These are phyloP conservation scores for Polyporus arcularius DNA, from an alignment of 768 basidiomycete species.

Conservation along the genomic window DNA sequence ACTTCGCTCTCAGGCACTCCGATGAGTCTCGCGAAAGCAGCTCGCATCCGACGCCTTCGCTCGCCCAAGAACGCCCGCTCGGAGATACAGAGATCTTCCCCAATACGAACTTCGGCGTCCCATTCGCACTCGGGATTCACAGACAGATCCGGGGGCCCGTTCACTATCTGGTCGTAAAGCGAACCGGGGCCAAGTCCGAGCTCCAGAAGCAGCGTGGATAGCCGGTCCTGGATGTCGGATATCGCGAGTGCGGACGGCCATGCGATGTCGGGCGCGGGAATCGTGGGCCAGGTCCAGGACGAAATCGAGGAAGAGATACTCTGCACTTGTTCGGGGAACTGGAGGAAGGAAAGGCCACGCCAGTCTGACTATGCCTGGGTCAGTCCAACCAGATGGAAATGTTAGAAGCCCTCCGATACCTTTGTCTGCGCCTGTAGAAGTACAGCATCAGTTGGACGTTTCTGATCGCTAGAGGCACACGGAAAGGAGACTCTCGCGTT, in stretches of 20 bases:
- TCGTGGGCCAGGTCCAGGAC: slow-evolving; percentile 24
- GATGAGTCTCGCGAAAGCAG: slow-evolving; percentile 23
- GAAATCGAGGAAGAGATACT: slow-evolving; percentile 20
- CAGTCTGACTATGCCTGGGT: slow-evolving; percentile 9
- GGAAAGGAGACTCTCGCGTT: too few relatives aligned
- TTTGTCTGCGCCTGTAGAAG: too few relatives aligned
- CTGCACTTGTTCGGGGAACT: slow-evolving; percentile 14
- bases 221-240: slow-evolving; percentile 19
- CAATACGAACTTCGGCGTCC: slow-evolving; percentile 30
- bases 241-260: slow-evolving; percentile 25
- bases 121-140: slow-evolving; percentile 28
- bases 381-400: too few relatives aligned
- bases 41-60: slow-evolving; percentile 20
- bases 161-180: slow-evolving; percentile 25
- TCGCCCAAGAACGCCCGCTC: slow-evolving; percentile 26
- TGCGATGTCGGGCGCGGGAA: slow-evolving; percentile 12
- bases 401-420: too few relatives aligned
- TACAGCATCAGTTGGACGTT: too few relatives aligned
- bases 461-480: too few relatives aligned
- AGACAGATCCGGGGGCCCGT: slow-evolving; percentile 20
- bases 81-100: slow-evolving; percentile 26
- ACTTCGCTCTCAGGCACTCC: slow-evolving; percentile 23
- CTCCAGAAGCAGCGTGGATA: slow-evolving; percentile 26
- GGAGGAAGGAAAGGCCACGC: slow-evolving; percentile 24
- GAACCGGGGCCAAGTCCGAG: slow-evolving; percentile 28